Base-by-base conservation (phyloP, 306 rosid species). In the Cyclanthera cordifolia region DNA sequence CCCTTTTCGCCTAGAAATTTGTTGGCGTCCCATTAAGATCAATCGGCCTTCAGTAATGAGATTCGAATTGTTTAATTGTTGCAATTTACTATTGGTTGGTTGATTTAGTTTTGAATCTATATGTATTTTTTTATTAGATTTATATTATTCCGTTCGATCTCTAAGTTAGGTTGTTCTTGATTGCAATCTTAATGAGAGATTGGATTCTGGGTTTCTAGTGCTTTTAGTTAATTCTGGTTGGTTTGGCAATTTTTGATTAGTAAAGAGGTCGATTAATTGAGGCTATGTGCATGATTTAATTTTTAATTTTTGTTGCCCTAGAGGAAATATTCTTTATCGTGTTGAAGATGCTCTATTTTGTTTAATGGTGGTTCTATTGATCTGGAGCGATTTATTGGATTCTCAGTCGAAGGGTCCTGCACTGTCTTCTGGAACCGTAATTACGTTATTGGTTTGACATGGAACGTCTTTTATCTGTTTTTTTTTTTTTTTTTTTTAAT, bases 381-480 rank as follows among this genome's bases (percentile, higher is more conserved):
- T 69, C 60, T 69, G 71, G n/a, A 24, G 71, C 15, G 71, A 66
- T 66, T 66, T 66, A 66, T 24, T 46, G 41, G 55, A 24, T 66
- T 66, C 25, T 66, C 20, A 25, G n/a, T 66, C 14, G 0, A 45
- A 47, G 21, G 46, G 19, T 47, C 70, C 16, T 66, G 70, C 23
- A 66, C 24, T 66, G 13, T 28, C 16, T 28, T 68, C 23, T 68
- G 58, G 59, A 25, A 10, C 28, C 48, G 2, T 17, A 6, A 50
- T 49, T 68, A 11, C 48, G 43, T 50, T 49, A 68, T 68, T 27
- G 28, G 59, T 49, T 68, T 68, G 23, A 16, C 11, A 9, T 4
- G 16, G 17, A n/a, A 68, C 24, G 24, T 53, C 20, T 34, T 70
- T 51, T 20, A 21, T 70, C 21, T 53, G 8, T 20, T 34, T 54